These are phyloP conservation scores for Neurospora sp. DNA, from an alignment of 495 filamentous ascomycete species.

Conservation along the genomic window DNA sequence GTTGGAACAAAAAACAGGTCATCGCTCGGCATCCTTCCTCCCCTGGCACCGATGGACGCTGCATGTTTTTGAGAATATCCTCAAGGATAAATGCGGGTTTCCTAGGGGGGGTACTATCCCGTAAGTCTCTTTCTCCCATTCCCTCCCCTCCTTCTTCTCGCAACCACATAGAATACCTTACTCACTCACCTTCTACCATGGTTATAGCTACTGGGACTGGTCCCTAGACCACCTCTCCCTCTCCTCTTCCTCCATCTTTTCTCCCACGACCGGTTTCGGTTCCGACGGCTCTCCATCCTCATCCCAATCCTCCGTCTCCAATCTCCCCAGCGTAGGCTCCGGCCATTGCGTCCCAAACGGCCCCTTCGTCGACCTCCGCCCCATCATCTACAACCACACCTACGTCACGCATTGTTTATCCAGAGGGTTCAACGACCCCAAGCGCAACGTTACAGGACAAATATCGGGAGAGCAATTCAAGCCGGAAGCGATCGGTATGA, in stretches of 20 bases:
- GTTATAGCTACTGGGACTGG: not conserved
- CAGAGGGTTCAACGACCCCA: not conserved
- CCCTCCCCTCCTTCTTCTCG: too few species aligned
- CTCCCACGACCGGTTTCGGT: not conserved
- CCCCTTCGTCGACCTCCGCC: not conserved
- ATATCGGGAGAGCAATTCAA: not conserved
- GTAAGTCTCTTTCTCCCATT: not conserved
- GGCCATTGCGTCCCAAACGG: not conserved
- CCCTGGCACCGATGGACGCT: not conserved
- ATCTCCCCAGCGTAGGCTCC: not conserved
- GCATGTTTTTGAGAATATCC: not conserved
- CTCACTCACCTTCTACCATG: too few species aligned
- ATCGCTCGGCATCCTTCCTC: not conserved
- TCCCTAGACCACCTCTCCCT: not conserved
- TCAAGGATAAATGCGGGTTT: slow-evolving; percentile 1
- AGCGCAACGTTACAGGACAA: not conserved
- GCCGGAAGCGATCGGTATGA: not conserved
- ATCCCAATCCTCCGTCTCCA: too few species aligned
- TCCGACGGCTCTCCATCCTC: not conserved
- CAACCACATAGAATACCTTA: too few species aligned
- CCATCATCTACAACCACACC: slow-evolving; percentile 3
- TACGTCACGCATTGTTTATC: slow-evolving; percentile 2
- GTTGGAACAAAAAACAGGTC: not conserved
- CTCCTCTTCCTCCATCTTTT: not conserved
- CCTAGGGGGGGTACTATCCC: not conserved